These are phyloP conservation scores for Eimeria acervulina DNA, from an alignment of 169 alveolate species.

Conservation along the genomic window DNA sequence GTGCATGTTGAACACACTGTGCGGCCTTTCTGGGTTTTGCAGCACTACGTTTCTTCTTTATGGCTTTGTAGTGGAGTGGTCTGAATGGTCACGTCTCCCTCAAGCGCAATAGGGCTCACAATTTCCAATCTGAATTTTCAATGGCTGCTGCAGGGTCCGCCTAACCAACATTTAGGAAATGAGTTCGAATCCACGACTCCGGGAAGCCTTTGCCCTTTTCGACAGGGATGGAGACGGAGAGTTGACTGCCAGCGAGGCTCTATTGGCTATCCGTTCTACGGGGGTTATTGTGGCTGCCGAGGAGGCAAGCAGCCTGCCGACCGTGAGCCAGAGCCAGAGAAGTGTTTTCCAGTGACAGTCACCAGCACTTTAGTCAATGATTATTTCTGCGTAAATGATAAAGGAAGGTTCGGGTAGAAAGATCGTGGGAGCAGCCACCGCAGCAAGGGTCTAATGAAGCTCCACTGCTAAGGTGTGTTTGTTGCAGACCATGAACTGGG, in stretches of 20 bases:
- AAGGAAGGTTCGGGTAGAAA: background rate
- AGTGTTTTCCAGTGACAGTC: background rate
- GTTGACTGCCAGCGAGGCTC: constrained; percentile 58
- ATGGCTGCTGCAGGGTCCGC: background rate
- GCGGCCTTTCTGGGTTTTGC: background rate
- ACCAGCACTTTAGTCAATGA: background rate
- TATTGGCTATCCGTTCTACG: constrained; percentile 58
- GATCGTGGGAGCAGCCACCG: background rate
- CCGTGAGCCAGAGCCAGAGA: constrained; percentile 46
- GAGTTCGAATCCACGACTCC: constrained; percentile 65
- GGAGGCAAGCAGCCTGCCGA: constrained; percentile 48
- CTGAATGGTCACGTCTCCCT: background rate
- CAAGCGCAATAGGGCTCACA: background rate
- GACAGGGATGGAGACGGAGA: constrained; percentile 80
- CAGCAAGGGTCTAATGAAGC: background rate
- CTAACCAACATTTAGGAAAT: background rate
- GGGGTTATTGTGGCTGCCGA: constrained; percentile 74
- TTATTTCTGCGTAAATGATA: background rate
- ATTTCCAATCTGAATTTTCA: background rate
- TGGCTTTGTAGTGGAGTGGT: background rate
- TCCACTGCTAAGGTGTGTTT: background rate
- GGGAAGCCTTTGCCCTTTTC: constrained; percentile 82
- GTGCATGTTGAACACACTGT: background rate
- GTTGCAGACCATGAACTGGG: constrained; percentile 73
- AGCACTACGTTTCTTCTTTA: background rate